Evolutionary conservation across 148 eudicot species (phyloP).

Genomic region (Cornus suecica): DNA sequence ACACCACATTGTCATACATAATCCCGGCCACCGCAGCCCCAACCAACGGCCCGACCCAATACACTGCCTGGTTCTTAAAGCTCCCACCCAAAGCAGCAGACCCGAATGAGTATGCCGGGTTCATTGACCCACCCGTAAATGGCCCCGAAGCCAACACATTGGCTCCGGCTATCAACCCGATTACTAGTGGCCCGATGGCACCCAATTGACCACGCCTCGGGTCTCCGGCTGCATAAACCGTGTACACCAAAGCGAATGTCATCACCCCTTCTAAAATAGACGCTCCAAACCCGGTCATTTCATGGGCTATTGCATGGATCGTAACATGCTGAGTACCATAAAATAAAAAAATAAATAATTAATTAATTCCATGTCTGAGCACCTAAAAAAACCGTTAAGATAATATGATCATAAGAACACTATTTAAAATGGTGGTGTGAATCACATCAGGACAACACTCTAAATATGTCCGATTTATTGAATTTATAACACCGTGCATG

Average conservation of each 20-base stretch:
- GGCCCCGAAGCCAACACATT: slow-evolving; percentile 76
- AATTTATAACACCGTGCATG: no score
- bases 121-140: slow-evolving; percentile 86
- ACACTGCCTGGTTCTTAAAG: slow-evolving; percentile 82
- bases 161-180: slow-evolving; percentile 71
- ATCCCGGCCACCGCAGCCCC: slow-evolving; percentile 72
- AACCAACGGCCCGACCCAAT: slow-evolving; percentile 83
- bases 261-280: slow-evolving; percentile 67
- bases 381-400: no score
- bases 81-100: slow-evolving; percentile 65
- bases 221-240: slow-evolving; percentile 54
- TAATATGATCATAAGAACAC: no score
- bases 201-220: slow-evolving; percentile 55
- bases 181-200: slow-evolving; percentile 57
- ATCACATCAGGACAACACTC: no score
- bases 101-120: slow-evolving; percentile 81
- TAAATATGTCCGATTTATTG: no score
- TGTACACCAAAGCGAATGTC: slow-evolving; percentile 81
- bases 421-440: no score
- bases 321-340: slow-evolving; percentile 50
- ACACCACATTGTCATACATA: slow-evolving; percentile 69
- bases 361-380: no score
- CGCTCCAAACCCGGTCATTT: slow-evolving; percentile 94
- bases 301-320: slow-evolving; percentile 46
- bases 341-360: not conserved